phyloP scores from a whole-genome alignment of 305 asterid species.

The Rubia tinctorum region DNA sequence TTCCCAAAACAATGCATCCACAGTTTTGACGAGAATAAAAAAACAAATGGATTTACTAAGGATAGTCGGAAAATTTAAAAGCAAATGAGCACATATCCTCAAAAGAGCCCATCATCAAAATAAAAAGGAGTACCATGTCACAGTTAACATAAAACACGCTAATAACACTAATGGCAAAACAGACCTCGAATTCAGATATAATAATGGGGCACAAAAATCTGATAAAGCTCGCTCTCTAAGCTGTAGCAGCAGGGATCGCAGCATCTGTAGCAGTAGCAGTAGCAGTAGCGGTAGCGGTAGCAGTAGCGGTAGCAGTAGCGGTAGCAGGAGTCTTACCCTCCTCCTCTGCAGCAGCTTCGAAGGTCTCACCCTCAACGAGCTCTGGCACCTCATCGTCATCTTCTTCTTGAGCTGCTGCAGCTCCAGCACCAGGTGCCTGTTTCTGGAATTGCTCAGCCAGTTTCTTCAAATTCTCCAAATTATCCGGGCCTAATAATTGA shows the following conservation, averaged over 20 bases:
- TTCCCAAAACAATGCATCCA: not conserved
- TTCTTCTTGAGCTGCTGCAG: conserved; percentile 21
- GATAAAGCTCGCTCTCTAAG: conserved; percentile 1
- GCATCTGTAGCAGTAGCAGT: not conserved
- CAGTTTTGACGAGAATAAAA: not conserved
- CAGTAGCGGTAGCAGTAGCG: not conserved
- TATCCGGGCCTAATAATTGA: conserved; percentile 66
- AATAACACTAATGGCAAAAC: conserved; percentile 10
- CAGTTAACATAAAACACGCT: conserved; percentile 15
- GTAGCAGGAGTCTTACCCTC: conserved; percentile 7
- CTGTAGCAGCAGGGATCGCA: conserved; percentile 14
- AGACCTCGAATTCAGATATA: conserved; percentile 10
- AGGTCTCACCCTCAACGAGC: conserved; percentile 41
- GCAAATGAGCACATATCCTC: conserved; percentile 13
- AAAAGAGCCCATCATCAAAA: conserved; percentile 4
- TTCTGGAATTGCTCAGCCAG: conserved; percentile 45
- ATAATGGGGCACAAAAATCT: conserved; percentile 8
- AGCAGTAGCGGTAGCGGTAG: not conserved
- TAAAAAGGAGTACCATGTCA: conserved; percentile 6
- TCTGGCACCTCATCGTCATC: conserved; percentile 45
- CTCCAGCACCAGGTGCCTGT: conserved; percentile 29
- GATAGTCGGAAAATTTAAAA: not conserved
- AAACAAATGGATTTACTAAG: not conserved
- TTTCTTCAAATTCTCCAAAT: conserved; percentile 55
- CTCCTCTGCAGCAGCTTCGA: conserved; percentile 41